phyloP scores from a whole-genome alignment of 2,329 filamentous ascomycete species.

The Pestalotiopsis sp. region DNA sequence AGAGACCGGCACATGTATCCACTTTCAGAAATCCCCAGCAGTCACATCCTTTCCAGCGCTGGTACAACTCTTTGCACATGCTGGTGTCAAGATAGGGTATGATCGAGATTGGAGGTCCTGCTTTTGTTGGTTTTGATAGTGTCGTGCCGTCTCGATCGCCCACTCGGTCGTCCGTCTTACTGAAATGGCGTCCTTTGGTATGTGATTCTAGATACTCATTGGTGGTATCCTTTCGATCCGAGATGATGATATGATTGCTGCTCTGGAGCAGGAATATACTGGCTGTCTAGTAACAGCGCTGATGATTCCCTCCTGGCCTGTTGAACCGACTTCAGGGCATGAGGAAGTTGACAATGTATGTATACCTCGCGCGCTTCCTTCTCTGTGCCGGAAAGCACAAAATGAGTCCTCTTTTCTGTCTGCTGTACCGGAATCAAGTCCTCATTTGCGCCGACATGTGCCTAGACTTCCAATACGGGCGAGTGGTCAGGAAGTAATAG shows the following conservation, averaged over 20 bases:
- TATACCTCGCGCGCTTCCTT: background rate
- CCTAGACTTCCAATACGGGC: no score
- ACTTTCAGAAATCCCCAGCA: slow-evolving; percentile 35
- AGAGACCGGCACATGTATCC: slow-evolving; percentile 31
- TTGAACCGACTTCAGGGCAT: background rate
- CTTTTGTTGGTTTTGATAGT: slow-evolving; percentile 2
- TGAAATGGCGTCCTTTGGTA: background rate
- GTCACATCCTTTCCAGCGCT: slow-evolving; percentile 32
- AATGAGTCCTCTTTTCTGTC: background rate
- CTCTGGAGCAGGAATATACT: slow-evolving; percentile 10
- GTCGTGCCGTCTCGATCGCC: no score
- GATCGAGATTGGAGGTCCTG: background rate
- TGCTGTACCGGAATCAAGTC: no score
- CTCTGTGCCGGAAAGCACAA: background rate
- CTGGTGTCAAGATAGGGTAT: background rate
- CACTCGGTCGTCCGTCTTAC: no score
- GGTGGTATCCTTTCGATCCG: background rate
- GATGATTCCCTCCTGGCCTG: slow-evolving; percentile 12
- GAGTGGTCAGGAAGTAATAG: background rate
- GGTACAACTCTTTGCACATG: slow-evolving; percentile 37
- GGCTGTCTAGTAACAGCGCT: slow-evolving; percentile 37
- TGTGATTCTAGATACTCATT: background rate
- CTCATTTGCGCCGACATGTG: no score
- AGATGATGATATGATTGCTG: background rate
- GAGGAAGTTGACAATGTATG: background rate